Conservation (phyloP, 2,329 filamentous ascomycete species). For the Ceratocystis papillata region DNA sequence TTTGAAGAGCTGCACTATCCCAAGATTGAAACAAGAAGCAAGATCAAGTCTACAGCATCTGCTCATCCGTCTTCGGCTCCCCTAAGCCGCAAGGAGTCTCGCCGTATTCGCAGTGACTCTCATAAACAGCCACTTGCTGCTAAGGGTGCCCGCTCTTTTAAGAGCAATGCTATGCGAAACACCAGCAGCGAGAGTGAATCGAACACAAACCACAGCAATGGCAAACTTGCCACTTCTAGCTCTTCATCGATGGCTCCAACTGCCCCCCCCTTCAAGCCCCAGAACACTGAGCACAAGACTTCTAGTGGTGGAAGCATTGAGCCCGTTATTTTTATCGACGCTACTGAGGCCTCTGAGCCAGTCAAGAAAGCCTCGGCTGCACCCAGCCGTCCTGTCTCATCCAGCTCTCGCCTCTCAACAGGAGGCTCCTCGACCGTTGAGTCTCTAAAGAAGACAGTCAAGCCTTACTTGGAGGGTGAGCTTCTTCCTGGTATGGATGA, state of each 20-base stretch:
- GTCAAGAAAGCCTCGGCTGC: constrained; percentile 6
- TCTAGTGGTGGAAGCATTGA: constrained; percentile 2
- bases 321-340: constrained; percentile 15
- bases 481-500: constrained; percentile 38
- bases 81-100: constrained; percentile 19
- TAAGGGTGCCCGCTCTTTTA: constrained; percentile 2
- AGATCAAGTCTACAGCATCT: constrained; percentile 23
- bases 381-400: background rate
- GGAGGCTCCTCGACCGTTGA: constrained; percentile 15
- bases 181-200: constrained; percentile 19
- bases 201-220: background rate
- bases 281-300: background rate
- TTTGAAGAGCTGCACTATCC: constrained; percentile 39
- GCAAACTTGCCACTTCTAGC: background rate
- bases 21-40: constrained; percentile 29
- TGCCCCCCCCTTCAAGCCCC: constrained; percentile 20
- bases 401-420: constrained; percentile 7
- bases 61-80: constrained; percentile 12
- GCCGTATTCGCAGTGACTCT: constrained; percentile 21
- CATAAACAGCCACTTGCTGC: constrained; percentile 14
- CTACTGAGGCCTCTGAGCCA: constrained; percentile 15
- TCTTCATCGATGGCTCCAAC: constrained; percentile 20
- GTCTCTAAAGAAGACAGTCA: constrained; percentile 20
- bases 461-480: constrained; percentile 47
- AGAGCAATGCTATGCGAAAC: constrained; percentile 15